phyloP scores from a whole-genome alignment of 768 basidiomycete genomes.

The Rhodotorula taiwanensis region DNA sequence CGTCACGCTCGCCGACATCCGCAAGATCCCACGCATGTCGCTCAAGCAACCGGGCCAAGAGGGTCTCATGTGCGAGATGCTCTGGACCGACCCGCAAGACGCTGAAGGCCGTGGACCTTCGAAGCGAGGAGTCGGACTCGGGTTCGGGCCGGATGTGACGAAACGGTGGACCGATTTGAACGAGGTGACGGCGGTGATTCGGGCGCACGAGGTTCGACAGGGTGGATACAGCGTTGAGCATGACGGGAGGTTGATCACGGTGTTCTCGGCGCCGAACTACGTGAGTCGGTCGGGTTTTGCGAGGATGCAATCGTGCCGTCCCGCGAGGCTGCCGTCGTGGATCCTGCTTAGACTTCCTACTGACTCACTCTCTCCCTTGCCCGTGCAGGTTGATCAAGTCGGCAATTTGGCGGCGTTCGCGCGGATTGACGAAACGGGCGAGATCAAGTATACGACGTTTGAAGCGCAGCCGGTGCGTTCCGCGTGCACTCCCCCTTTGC shows the following conservation, averaged over 20 bases:
- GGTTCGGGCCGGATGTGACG: conserved; percentile 66
- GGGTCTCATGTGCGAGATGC: conserved; percentile 75
- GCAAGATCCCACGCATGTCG: conserved; percentile 77
- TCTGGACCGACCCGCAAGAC: conserved; percentile 72
- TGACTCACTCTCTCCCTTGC: background rate
- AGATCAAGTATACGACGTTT: conserved; percentile 37
- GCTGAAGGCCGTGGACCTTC: conserved; percentile 83
- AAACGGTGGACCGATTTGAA: conserved; percentile 36
- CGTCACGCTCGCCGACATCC: conserved; percentile 88
- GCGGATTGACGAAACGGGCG: conserved; percentile 37
- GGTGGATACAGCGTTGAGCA: conserved; percentile 92
- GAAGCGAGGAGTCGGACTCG: conserved; percentile 92
- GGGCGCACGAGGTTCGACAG: conserved; percentile 93
- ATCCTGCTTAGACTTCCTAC: too few relatives aligned
- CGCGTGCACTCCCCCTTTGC: too few relatives aligned
- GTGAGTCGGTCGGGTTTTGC: conserved; percentile 16
- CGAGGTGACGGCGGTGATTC: conserved; percentile 62
- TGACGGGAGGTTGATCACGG: conserved; percentile 87
- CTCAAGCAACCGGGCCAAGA: conserved; percentile 80
- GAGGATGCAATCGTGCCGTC: conserved; percentile 42
- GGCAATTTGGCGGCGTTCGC: conserved; percentile 91
- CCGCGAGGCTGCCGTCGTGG: too few relatives aligned
- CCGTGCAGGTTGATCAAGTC: conserved; percentile 56
- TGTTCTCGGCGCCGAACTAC: conserved; percentile 92
- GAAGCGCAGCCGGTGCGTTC: conserved; percentile 31